Evolutionary conservation across 139 green algal species (phyloP).

Genomic region (Limnomonas spitsbergensis): DNA sequence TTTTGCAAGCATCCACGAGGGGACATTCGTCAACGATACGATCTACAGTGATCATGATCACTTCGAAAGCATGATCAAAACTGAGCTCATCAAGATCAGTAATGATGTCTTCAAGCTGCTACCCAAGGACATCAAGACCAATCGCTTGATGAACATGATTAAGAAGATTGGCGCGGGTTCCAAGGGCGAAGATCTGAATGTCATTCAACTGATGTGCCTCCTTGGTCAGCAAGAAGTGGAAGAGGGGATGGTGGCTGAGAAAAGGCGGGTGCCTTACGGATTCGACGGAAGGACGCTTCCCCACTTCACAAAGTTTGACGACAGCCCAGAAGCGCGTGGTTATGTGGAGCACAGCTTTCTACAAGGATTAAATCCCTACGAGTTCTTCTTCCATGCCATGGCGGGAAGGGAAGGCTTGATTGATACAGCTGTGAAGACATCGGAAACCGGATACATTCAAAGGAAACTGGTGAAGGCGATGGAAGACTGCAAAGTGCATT

Average conservation of each 20-base stretch:
- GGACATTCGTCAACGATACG: slow-evolving; percentile 80
- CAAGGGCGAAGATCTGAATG: slow-evolving; percentile 97
- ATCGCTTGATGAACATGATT: slow-evolving; percentile 97
- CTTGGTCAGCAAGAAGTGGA: slow-evolving; percentile 98
- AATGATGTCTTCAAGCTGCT: slow-evolving; percentile 35
- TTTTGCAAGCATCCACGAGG: slow-evolving; percentile 36
- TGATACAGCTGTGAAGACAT: slow-evolving; percentile 90
- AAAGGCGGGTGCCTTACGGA: slow-evolving; percentile 93
- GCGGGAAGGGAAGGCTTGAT: slow-evolving; percentile 94
- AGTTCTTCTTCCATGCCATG: slow-evolving; percentile 99
- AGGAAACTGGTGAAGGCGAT: slow-evolving; percentile 80
- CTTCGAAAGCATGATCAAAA: slow-evolving; percentile 82
- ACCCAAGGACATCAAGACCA: slow-evolving; percentile 36
- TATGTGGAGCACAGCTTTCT: slow-evolving; percentile 97
- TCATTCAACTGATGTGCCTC: slow-evolving; percentile 96
- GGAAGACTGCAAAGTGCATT: slow-evolving; percentile 41
- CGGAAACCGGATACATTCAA: slow-evolving; percentile 70
- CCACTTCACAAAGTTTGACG: slow-evolving; percentile 86
- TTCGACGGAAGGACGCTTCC: slow-evolving; percentile 85
- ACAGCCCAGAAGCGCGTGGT: slow-evolving; percentile 85
- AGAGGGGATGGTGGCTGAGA: slow-evolving; percentile 93
- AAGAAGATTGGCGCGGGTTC: slow-evolving; percentile 85
- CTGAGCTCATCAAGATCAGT: slow-evolving; percentile 87
- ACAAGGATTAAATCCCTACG: slow-evolving; percentile 83
- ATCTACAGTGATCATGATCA: slow-evolving; percentile 84